These are phyloP conservation scores for Colletotrichum filicis DNA, from an alignment of 2,329 filamentous ascomycete genomes.

Conservation along the genomic window DNA sequence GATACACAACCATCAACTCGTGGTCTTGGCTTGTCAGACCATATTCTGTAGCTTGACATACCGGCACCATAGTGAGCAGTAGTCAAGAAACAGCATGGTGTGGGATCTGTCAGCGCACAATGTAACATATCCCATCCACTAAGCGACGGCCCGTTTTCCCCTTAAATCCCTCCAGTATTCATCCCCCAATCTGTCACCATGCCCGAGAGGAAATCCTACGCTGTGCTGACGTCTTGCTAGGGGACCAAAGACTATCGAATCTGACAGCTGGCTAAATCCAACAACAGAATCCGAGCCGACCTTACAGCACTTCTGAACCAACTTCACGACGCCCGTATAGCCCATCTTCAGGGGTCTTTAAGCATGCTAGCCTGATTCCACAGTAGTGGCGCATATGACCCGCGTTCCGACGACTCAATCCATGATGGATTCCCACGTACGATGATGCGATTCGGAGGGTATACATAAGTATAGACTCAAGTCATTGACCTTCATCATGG, in stretches of 20 bases:
- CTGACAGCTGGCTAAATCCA: background rate
- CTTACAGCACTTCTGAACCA: background rate
- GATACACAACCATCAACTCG: too few species aligned
- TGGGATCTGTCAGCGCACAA: constrained; percentile 1
- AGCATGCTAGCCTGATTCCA: background rate
- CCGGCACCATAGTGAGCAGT: too few species aligned
- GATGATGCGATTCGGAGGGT: background rate
- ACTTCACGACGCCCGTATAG: background rate
- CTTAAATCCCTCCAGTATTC: background rate
- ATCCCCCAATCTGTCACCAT: background rate
- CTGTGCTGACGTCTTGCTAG: constrained; percentile 16
- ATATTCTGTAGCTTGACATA: background rate
- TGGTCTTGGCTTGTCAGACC: background rate
- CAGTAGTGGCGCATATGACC: background rate
- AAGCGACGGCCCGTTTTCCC: background rate
- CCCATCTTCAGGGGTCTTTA: background rate
- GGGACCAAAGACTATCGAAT: constrained; percentile 19
- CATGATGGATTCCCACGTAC: background rate
- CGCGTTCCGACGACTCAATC: background rate
- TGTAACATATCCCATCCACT: background rate
- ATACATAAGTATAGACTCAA: background rate
- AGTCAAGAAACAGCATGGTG: background rate
- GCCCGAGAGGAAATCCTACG: background rate
- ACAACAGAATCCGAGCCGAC: constrained; percentile 13
- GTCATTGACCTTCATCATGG: background rate